Evolutionary conservation across 495 filamentous ascomycete species (phyloP).

Genomic region (Podospora bellae-mahoneyi): DNA sequence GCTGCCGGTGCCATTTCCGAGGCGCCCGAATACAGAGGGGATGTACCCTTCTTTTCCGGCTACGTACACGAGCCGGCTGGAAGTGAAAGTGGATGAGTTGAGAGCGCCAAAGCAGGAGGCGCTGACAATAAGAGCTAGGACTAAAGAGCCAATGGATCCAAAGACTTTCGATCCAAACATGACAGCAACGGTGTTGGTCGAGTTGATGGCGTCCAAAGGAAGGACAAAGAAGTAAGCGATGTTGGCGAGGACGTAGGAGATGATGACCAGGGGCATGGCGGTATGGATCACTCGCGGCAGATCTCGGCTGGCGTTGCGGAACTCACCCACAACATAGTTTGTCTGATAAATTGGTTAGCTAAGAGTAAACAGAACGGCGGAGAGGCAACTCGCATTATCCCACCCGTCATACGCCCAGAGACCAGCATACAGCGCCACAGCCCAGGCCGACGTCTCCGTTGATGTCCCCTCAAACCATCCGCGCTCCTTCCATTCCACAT

Average conservation of each 20-base stretch:
- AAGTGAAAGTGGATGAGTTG: constrained; percentile 93
- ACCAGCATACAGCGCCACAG: constrained; percentile 90
- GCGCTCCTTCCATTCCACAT: constrained; percentile 77
- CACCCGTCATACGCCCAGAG: constrained; percentile 98
- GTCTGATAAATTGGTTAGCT: constrained; percentile 52
- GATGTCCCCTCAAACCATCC: constrained; percentile 89
- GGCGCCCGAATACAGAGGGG: constrained; percentile 74
- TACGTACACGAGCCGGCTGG: constrained; percentile 84
- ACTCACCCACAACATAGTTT: constrained; percentile 96
- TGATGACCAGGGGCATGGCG: constrained; percentile 90
- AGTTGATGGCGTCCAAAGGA: constrained; percentile 73
- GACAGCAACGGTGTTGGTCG: constrained; percentile 87
- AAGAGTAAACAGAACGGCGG: constrained; percentile 2
- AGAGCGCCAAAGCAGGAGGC: constrained; percentile 88
- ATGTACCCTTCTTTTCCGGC: constrained; percentile 96
- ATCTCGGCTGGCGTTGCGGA: constrained; percentile 84
- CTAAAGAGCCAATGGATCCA: constrained; percentile 71
- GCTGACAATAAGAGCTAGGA: constrained; percentile 85
- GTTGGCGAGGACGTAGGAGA: constrained; percentile 87
- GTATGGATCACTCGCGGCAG: constrained; percentile 95
- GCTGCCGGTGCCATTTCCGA: constrained; percentile 62
- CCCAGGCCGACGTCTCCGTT: constrained; percentile 75
- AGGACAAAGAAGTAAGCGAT: constrained; percentile 92
- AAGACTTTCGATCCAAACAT: constrained; percentile 91
- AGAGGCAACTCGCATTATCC: constrained; percentile 75